phyloP scores from a whole-genome alignment of 1,139 yeast genomes.

The Debaryomycetaceae sp. region DNA sequence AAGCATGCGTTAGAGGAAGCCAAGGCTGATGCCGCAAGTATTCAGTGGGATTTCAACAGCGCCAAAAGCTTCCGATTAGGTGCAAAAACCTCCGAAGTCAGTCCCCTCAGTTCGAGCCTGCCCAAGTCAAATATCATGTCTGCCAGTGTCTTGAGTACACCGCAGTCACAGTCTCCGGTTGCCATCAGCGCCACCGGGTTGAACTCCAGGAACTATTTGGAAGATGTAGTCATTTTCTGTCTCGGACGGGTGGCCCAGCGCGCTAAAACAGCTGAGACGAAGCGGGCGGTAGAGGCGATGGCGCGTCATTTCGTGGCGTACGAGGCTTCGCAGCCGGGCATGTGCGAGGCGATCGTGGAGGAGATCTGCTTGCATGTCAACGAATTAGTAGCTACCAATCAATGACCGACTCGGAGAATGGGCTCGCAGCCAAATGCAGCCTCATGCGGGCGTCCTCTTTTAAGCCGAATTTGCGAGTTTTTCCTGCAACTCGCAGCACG shows the following conservation, averaged over 20 bases:
- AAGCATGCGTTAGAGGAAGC: slow-evolving; percentile 17
- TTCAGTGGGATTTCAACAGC: slow-evolving; percentile 20
- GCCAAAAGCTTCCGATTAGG: slow-evolving; percentile 5
- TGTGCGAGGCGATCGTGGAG: slow-evolving; percentile 61
- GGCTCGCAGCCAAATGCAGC: no score
- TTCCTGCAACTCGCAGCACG: no score
- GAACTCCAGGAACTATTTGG: slow-evolving; percentile 19
- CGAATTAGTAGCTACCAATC: slow-evolving; percentile 5
- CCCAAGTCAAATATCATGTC: slow-evolving; percentile 2
- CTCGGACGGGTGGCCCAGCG: slow-evolving; percentile 43
- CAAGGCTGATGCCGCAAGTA: slow-evolving; percentile 1
- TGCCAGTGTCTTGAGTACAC: slow-evolving; percentile 2
- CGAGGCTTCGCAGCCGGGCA: slow-evolving; percentile 57
- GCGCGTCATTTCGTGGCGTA: slow-evolving; percentile 32
- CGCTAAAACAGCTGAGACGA: slow-evolving; percentile 46
- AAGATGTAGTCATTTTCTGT: slow-evolving; percentile 32
- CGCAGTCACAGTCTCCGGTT: slow-evolving; percentile 4
- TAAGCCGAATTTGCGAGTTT: no score
- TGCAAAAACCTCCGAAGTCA: slow-evolving; percentile 7
- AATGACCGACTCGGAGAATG: no score
- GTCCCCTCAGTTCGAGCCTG: slow-evolving; percentile 6
- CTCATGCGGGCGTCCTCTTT: no score
- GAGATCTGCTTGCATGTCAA: slow-evolving; percentile 28
- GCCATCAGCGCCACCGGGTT: background rate
- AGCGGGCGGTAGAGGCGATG: slow-evolving; percentile 36